phyloP scores from a whole-genome alignment of 1,139 yeast species.

The Magnusiomyces sp. region DNA sequence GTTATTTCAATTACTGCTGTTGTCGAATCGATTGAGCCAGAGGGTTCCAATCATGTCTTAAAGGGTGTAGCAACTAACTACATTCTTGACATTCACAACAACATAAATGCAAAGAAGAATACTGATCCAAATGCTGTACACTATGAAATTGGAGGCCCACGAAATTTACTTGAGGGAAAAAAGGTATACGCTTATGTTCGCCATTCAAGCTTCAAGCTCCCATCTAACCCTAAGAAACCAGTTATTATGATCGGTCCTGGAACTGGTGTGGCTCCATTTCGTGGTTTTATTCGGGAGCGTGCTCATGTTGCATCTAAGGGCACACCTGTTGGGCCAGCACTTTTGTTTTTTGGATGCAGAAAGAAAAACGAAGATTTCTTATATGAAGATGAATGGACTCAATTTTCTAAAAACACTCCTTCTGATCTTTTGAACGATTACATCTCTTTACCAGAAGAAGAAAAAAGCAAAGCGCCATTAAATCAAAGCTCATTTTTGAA shows the following conservation, averaged over 20 bases:
- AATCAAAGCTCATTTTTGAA: constrained; percentile 29
- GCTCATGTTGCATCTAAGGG: constrained; percentile 47
- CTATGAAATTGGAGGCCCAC: constrained; percentile 77
- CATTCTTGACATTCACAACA: constrained; percentile 60
- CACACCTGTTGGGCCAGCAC: constrained; percentile 57
- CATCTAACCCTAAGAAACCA: constrained; percentile 78
- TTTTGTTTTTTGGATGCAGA: constrained; percentile 86
- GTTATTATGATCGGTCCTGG: constrained; percentile 95
- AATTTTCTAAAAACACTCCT: constrained; percentile 29
- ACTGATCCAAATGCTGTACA: constrained; percentile 37
- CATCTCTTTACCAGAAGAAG: constrained; percentile 34
- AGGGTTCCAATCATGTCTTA: constrained; percentile 39
- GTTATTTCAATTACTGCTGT: constrained; percentile 74
- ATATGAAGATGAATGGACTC: constrained; percentile 76
- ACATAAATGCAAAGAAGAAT: constrained; percentile 42
- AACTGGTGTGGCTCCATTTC: constrained; percentile 76
- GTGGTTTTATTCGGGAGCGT: constrained; percentile 87
- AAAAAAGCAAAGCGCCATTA: constrained; percentile 9
- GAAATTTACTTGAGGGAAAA: constrained; percentile 34
- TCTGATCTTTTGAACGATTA: constrained; percentile 49
- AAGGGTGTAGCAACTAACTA: constrained; percentile 91
- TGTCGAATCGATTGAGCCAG: constrained; percentile 60
- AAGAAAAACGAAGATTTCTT: constrained; percentile 64
- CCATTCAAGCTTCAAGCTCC: constrained; percentile 89
- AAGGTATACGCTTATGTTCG: constrained; percentile 79